A percentile compares a stretch with the other conserved stretches of the same genome.
Conservation (phyloP, 108 stramenopile species). For the Skeletonema grethae region DNA sequence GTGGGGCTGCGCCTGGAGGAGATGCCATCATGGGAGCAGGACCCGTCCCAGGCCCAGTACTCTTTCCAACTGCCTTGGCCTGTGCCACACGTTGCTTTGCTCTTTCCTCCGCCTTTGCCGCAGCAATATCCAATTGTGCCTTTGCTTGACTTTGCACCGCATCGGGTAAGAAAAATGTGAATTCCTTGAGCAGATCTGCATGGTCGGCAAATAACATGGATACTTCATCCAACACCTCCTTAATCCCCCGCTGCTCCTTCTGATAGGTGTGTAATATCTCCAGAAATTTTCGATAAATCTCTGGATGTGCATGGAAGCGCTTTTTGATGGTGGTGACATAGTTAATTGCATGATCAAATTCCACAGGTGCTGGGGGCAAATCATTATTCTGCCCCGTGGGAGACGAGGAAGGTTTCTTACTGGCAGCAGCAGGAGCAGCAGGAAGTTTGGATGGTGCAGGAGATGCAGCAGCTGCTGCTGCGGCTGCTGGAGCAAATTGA, state of each 20-base stretch:
- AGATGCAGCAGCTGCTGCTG: slow-evolving; percentile 35
- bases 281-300: slow-evolving; percentile 96
- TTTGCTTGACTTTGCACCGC: slow-evolving; percentile 98
- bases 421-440: slow-evolving; percentile 8
- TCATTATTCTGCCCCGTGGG: neutral
- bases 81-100: slow-evolving; percentile 37
- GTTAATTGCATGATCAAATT: slow-evolving; percentile 99
- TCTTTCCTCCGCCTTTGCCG: slow-evolving; percentile 84
- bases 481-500: slow-evolving; percentile 24
- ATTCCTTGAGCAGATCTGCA: slow-evolving; percentile 96
- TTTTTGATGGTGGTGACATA: slow-evolving; percentile 98
- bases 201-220: slow-evolving; percentile 97
- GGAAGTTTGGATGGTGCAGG: slow-evolving; percentile 16
- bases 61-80: slow-evolving; percentile 3
- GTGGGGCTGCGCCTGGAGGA: neutral
- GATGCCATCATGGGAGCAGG: neutral
- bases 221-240: slow-evolving; percentile 96
- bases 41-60: neutral
- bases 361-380: slow-evolving; percentile 60
- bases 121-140: slow-evolving; percentile 84
- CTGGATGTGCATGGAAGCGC: slow-evolving; percentile 93
- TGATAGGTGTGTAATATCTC: slow-evolving; percentile 99
- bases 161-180: slow-evolving; percentile 99
- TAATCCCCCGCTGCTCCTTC: slow-evolving; percentile 97
- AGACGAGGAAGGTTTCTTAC: slow-evolving; percentile 19